Conservation (phyloP, 768 basidiomycete species). For the Amanita muscaria region DNA sequence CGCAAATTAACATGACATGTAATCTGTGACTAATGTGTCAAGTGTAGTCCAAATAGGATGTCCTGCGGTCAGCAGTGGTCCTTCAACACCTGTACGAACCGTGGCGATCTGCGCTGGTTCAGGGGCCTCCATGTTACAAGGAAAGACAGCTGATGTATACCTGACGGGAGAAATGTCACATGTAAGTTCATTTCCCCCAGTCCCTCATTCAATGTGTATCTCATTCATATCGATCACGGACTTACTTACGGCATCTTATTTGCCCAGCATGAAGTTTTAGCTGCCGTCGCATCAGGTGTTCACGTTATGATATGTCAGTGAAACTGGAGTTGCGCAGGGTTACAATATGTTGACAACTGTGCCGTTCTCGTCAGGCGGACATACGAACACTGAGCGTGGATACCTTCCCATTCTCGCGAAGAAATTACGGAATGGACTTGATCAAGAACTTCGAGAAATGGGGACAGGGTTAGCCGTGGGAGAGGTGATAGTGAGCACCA, state of each 20-base stretch:
- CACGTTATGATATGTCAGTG: constrained; percentile 78
- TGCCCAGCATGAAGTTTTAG: constrained; percentile 77
- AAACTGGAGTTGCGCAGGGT: constrained; percentile 17
- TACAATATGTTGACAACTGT: constrained; percentile 15
- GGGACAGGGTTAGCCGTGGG: constrained; percentile 30
- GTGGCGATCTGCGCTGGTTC: constrained; percentile 91
- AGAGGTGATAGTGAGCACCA: constrained; percentile 63
- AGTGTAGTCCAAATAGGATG: constrained; percentile 61
- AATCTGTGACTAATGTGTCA: constrained; percentile 3
- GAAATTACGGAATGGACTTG: constrained; percentile 49
- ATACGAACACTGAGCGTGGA: constrained; percentile 92
- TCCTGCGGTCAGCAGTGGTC: constrained; percentile 19
- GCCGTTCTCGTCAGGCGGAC: constrained; percentile 49
- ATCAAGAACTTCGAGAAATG: constrained; percentile 18
- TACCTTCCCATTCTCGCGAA: constrained; percentile 72
- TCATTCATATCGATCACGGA: background rate
- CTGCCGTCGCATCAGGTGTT: constrained; percentile 64
- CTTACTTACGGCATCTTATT: constrained; percentile 10
- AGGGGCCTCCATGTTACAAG: constrained; percentile 69
- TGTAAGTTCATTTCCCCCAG: constrained; percentile 34
- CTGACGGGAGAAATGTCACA: constrained; percentile 92
- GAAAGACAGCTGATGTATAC: constrained; percentile 74
- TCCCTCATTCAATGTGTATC: background rate
- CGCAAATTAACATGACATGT: constrained; percentile 6
- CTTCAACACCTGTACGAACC: constrained; percentile 35